Evolutionary conservation across 2,329 filamentous ascomycete species (phyloP).

Genomic region (Gnomoniopsis smithogilvyi): DNA sequence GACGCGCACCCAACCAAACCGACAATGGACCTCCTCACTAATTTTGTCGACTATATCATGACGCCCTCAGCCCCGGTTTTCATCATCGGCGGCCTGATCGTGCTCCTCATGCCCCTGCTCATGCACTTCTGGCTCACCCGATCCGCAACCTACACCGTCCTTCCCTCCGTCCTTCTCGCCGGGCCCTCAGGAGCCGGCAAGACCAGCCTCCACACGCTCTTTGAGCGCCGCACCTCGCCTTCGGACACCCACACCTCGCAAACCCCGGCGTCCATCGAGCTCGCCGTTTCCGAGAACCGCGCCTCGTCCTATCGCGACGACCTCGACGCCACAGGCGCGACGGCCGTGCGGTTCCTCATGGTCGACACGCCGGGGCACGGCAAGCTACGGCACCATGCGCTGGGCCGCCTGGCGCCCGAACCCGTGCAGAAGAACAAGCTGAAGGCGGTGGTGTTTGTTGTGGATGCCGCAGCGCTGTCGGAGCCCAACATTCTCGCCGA

Average conservation of each 20-base stretch:
- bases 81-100: constrained; percentile 65
- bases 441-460: constrained; percentile 76
- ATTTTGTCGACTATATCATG: constrained; percentile 50
- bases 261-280: constrained; percentile 47
- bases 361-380: constrained; percentile 93
- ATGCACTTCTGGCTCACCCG: constrained; percentile 74
- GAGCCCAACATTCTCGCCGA: constrained; percentile 62
- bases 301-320: constrained; percentile 47
- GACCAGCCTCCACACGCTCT: constrained; percentile 78
- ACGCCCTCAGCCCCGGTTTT: constrained; percentile 62
- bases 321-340: constrained; percentile 51
- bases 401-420: constrained; percentile 42
- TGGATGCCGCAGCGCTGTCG: constrained; percentile 74
- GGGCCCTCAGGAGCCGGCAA: constrained; percentile 85
- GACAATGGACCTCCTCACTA: constrained; percentile 36
- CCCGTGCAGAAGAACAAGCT: constrained; percentile 43
- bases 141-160: constrained; percentile 59
- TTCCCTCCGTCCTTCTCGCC: constrained; percentile 75
- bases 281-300: constrained; percentile 49
- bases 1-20: neutral
- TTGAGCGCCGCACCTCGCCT: constrained; percentile 50
- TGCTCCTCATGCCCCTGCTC: constrained; percentile 70
- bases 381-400: constrained; percentile 76
- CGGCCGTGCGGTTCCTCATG: constrained; percentile 69
- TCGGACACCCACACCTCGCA: constrained; percentile 56